These are phyloP conservation scores for Venturia aucupariae DNA, from an alignment of 2,329 filamentous ascomycete species.

Conservation along the genomic window DNA sequence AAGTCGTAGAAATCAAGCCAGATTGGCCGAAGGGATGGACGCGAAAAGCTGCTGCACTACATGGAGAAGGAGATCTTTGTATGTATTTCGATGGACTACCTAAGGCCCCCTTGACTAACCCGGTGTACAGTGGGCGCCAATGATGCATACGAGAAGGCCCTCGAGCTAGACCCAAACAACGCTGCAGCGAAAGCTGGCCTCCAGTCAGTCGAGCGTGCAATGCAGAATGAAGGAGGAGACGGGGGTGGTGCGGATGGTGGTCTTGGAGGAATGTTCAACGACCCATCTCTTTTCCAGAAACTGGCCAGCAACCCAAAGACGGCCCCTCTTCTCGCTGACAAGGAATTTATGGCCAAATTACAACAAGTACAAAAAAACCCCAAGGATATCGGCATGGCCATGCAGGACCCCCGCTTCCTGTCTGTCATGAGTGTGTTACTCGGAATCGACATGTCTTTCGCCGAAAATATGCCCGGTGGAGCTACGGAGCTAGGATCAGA, in stretches of 20 bases:
- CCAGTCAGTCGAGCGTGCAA: slow-evolving; percentile 75
- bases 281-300: slow-evolving; percentile 83
- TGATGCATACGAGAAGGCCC: slow-evolving; percentile 88
- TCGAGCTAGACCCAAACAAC: slow-evolving; percentile 86
- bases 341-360: slow-evolving; percentile 83
- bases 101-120: not conserved
- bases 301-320: slow-evolving; percentile 94
- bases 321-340: slow-evolving; percentile 66
- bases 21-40: slow-evolving; percentile 98
- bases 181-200: slow-evolving; percentile 86
- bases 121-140: slow-evolving; percentile 36
- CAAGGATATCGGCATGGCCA: slow-evolving; percentile 60
- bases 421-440: slow-evolving; percentile 89
- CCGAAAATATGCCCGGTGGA: slow-evolving; percentile 23
- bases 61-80: slow-evolving; percentile 75
- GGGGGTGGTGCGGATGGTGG: slow-evolving; percentile 61
- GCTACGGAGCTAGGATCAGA: slow-evolving; percentile 29
- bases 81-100: slow-evolving; percentile 22
- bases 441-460: slow-evolving; percentile 83
- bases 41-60: slow-evolving; percentile 82
- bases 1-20: slow-evolving; percentile 88
- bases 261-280: slow-evolving; percentile 87
- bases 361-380: slow-evolving; percentile 75
- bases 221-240: slow-evolving; percentile 67
- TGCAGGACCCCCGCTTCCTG: slow-evolving; percentile 84